These are phyloP conservation scores for Fusarium odoratissimum DNA, from an alignment of 2,329 filamentous ascomycete genomes.

Conservation along the genomic window DNA sequence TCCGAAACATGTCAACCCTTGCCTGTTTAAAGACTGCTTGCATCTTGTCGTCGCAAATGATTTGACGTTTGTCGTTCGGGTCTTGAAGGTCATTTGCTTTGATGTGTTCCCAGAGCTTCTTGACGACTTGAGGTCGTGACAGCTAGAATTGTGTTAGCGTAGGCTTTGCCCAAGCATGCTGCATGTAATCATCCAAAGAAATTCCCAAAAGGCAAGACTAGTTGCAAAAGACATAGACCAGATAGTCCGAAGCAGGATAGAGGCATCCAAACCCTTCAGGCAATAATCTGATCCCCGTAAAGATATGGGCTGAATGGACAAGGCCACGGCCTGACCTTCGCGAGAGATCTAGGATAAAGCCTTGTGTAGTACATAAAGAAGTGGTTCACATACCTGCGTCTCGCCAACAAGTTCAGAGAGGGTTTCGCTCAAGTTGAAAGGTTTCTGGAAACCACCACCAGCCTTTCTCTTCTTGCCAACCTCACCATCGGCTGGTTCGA, in stretches of 20 bases:
- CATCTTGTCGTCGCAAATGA: conserved; percentile 91
- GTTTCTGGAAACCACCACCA: conserved; percentile 93
- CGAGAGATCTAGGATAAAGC: neutral
- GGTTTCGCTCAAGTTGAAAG: conserved; percentile 77
- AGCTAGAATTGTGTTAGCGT: conserved; percentile 64
- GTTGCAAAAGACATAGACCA: neutral
- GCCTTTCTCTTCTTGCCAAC: conserved; percentile 77
- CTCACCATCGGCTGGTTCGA: conserved; percentile 70
- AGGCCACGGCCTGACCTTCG: neutral
- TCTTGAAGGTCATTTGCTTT: conserved; percentile 90
- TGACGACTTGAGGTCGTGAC: conserved; percentile 94
- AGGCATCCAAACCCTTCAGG: no score
- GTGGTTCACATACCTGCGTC: conserved; percentile 65
- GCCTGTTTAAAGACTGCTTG: conserved; percentile 91
- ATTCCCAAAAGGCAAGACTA: neutral
- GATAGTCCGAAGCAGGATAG: neutral
- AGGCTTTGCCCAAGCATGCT: neutral
- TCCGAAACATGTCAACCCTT: conserved; percentile 97
- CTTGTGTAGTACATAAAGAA: neutral
- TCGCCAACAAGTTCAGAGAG: conserved; percentile 78
- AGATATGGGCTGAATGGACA: neutral
- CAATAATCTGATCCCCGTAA: neutral
- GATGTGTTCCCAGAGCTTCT: conserved; percentile 96
- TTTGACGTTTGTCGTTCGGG: conserved; percentile 90
- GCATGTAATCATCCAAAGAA: neutral